A percentile compares a stretch with the other conserved stretches of the same genome.
phyloP scores from a whole-genome alignment of 202 grass and related monocot genomes.

The Schoenoplectus triqueter region DNA sequence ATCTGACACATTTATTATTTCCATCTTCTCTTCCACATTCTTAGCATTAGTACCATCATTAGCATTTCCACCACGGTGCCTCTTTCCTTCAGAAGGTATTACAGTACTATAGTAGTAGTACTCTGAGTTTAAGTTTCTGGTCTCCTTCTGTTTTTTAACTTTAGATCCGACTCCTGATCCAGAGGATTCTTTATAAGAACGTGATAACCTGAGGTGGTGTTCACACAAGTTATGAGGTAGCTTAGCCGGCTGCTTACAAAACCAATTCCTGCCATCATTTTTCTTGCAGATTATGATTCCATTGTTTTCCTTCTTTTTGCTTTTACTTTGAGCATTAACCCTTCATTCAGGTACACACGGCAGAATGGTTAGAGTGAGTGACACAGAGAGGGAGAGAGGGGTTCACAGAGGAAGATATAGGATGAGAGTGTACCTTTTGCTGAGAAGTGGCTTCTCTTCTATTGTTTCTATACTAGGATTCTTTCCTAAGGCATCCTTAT shows the following conservation, averaged over 20 bases:
- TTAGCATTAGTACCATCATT: not conserved
- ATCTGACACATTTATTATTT: not conserved
- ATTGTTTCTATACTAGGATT: not conserved
- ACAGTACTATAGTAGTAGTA: constrained; percentile 64
- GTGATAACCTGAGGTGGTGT: constrained; percentile 55
- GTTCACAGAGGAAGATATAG: not conserved
- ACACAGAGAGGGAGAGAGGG: no score
- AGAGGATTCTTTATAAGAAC: constrained; percentile 25
- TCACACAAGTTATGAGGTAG: constrained; percentile 49
- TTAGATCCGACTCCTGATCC: no score
- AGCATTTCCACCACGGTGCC: constrained; percentile 14
- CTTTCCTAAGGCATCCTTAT: not conserved
- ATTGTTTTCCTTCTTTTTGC: not conserved
- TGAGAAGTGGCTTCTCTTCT: constrained; percentile 16
- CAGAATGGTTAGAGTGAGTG: constrained; percentile 19
- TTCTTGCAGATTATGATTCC: constrained; percentile 60
- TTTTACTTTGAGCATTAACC: not conserved
- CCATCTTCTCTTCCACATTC: not conserved
- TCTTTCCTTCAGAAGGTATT: constrained; percentile 52
- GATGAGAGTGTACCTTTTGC: constrained; percentile 33
- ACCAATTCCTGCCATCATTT: constrained; percentile 59
- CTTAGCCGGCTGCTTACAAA: constrained; percentile 48
- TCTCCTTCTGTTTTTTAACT: not conserved
- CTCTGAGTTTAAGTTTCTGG: constrained; percentile 39
- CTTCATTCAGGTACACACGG: not conserved